Conservation (phyloP, 208 protist species). For the Trypanosoma vivax region DNA sequence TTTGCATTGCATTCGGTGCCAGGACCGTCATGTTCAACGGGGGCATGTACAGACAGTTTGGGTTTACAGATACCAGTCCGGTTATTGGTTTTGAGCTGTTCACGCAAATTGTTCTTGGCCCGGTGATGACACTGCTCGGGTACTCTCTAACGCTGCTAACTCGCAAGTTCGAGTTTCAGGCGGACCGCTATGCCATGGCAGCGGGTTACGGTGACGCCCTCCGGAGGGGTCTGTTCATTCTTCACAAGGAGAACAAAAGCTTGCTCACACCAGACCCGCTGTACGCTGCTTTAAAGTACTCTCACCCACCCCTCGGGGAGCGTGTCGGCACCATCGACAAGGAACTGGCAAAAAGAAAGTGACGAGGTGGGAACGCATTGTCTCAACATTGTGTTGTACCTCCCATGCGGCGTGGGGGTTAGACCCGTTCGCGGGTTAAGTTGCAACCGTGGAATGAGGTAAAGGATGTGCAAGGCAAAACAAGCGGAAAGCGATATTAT, state of each 20-base stretch:
- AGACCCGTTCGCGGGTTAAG: no score
- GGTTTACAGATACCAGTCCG: conserved; percentile 44
- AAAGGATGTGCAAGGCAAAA: no score
- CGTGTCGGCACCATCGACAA: conserved; percentile 59
- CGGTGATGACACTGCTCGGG: conserved; percentile 30
- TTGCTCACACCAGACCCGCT: conserved; percentile 56
- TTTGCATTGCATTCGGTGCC: conserved; percentile 54
- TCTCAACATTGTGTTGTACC: no score
- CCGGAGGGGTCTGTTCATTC: conserved; percentile 32
- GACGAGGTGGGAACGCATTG: neutral
- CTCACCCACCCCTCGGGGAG: conserved; percentile 70
- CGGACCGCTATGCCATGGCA: conserved; percentile 53
- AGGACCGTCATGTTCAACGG: conserved; percentile 56
- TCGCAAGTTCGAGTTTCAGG: conserved; percentile 63
- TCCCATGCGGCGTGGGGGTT: no score
- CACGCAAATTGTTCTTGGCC: conserved; percentile 29
- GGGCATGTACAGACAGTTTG: conserved; percentile 57
- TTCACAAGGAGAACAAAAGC: conserved; percentile 62
- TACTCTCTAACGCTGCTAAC: conserved; percentile 31
- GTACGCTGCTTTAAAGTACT: conserved; percentile 61
- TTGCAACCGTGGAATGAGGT: no score
- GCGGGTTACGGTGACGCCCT: conserved; percentile 40
- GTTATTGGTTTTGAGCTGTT: conserved; percentile 63
- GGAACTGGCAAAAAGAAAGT: conserved; percentile 33
- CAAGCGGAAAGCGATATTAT: no score